Evolutionary conservation across 108 stramenopile species (phyloP).

Genomic region (Skeletonema grethae): DNA sequence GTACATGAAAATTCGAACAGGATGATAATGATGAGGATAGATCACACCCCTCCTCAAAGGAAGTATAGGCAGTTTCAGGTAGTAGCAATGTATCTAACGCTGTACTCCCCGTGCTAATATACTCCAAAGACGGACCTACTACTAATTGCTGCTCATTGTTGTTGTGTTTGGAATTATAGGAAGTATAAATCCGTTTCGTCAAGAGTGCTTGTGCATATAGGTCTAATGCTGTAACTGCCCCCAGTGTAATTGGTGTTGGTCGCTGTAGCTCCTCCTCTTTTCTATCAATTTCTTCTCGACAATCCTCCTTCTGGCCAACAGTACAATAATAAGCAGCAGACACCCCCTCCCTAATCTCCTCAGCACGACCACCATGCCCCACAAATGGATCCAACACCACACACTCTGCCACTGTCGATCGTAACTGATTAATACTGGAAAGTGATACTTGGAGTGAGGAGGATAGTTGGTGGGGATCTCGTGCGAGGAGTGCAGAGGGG

Average conservation of each 20-base stretch:
- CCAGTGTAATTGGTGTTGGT: constrained; percentile 18
- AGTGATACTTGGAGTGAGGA: constrained; percentile 14
- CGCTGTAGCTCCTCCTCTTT: background rate
- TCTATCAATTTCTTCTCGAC: background rate
- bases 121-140: background rate
- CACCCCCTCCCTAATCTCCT: constrained; percentile 9
- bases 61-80: constrained; percentile 9
- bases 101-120: constrained; percentile 33
- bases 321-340: constrained; percentile 11
- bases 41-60: constrained; percentile 14
- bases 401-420: constrained; percentile 18
- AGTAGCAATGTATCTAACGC: constrained; percentile 32
- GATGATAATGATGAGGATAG: background rate
- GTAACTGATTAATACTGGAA: constrained; percentile 11
- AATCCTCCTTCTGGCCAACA: background rate
- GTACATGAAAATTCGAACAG: constrained; percentile 14
- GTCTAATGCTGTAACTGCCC: constrained; percentile 37
- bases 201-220: constrained; percentile 19
- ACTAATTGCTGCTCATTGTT: background rate
- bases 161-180: too few species aligned
- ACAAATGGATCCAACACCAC: constrained; percentile 24
- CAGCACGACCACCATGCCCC: constrained; percentile 22
- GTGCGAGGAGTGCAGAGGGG: constrained; percentile 48
- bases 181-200: background rate
- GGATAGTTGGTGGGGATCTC: constrained; percentile 30